Conservation (phyloP, 805 yeast genomes). For the Kodamaea neixiangensis region DNA sequence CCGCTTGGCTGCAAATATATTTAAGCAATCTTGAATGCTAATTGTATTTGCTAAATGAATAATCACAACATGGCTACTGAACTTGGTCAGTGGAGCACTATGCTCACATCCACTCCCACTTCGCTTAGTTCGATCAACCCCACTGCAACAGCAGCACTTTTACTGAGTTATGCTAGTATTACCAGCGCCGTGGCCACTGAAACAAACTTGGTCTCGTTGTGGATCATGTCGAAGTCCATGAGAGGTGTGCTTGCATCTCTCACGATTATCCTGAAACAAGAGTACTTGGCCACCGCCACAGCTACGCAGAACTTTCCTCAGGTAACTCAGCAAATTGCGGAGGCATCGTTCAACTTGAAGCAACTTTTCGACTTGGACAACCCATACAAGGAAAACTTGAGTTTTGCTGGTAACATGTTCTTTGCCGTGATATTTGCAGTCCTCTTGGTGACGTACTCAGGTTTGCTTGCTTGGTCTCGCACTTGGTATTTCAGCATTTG, state of each 20-base stretch:
- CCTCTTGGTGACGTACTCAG: slow-evolving; percentile 13
- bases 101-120: background rate
- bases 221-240: slow-evolving; percentile 3
- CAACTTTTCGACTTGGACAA: slow-evolving; percentile 31
- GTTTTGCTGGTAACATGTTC: slow-evolving; percentile 17
- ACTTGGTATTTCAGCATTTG: slow-evolving; percentile 19
- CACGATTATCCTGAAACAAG: slow-evolving; percentile 33
- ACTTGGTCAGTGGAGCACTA: slow-evolving; percentile 8
- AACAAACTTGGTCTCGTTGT: slow-evolving; percentile 5
- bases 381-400: slow-evolving; percentile 12
- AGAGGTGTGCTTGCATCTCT: slow-evolving; percentile 42
- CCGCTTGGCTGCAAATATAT: no score
- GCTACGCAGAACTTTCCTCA: slow-evolving; percentile 22
- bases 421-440: slow-evolving; percentile 14
- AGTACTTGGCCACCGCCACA: slow-evolving; percentile 41
- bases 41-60: no score
- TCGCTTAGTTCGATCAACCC: slow-evolving; percentile 5
- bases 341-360: slow-evolving; percentile 34
- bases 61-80: background rate
- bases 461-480: slow-evolving; percentile 16
- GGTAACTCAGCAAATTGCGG: slow-evolving; percentile 35
- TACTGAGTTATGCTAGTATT: background rate
- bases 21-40: no score
- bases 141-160: background rate
- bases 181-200: slow-evolving; percentile 1